Evolutionary conservation across 805 yeast genomes (phyloP), one percentile per base, ranked within the genome.

Genomic region (Yarrowia divulgata): DNA sequence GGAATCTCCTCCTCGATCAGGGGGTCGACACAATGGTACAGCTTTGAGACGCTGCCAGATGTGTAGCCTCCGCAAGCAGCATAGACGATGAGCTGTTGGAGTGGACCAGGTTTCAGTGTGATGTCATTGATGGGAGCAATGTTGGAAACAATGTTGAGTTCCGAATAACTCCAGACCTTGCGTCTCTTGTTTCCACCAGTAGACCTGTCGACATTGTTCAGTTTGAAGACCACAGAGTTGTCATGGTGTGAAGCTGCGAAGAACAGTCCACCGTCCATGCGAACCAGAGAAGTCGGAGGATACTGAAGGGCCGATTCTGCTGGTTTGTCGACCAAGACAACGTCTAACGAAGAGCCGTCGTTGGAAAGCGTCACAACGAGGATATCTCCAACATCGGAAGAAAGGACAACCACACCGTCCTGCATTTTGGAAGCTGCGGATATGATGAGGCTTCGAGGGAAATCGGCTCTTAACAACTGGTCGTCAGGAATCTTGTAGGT

Each of bases 51-150:
- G 23, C 68, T 48, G n/a, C 68, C 68, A 35, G 68, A 63, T 3
- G 68, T 63, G 57, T 63, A 63, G 9, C 68, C 68, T 63, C 68
- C 68, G n/a, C 57, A 63, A 8, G 68, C 68, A 5, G 57, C 57
- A 35, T 63, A 63, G 2, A 48, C 55, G 12, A 63, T 49, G 68
- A 32, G 46, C 7, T 63, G 55, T 10, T 63, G 55, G 8, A 63
- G 29, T 3, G 57, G 45, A 2, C 68, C 68, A 14, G 57, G 10
- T 2, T 10, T 63, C 45, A 63, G 16, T 1, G 55, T 23, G 39
- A 63, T 48, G 8, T 63, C 57, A 16, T 48, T 48, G 29, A 63
- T 63, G 8, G 68, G 68, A 9, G 68, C 68, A 12, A 63, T 63
- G 8, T 63, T 63, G 2, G 55, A 37, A 37, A 63, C 46, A 18